Percentiles rank a stretch among this genome's conserved stretches.
Evolutionary conservation across 371 early-diverging fungal species (phyloP).

Genomic region (Mucor indicus): DNA sequence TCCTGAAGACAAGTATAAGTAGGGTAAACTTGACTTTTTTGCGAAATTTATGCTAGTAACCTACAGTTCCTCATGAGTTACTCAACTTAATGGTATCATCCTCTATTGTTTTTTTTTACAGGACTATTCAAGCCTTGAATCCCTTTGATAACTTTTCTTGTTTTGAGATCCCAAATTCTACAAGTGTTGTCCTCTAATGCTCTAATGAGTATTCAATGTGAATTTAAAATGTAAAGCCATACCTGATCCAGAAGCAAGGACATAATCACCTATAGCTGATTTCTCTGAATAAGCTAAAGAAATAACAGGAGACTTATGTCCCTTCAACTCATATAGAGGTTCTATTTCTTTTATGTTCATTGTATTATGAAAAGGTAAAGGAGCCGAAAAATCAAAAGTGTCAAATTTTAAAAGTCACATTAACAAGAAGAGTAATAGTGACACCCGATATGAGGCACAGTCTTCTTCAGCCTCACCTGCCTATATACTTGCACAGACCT

Average conservation of each 20-base stretch:
- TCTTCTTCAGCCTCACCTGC: no score
- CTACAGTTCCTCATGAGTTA: no score
- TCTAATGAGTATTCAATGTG: not conserved
- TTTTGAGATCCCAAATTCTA: slow-evolving; percentile 40
- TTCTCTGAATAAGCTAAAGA: slow-evolving; percentile 14
- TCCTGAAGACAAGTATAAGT: slow-evolving; percentile 35
- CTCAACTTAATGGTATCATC: no score
- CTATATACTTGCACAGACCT: no score
- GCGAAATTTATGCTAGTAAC: slow-evolving; percentile 43
- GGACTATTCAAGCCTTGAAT: slow-evolving; percentile 28
- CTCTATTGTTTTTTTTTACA: slow-evolving; percentile 9
- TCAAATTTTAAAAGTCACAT: no score
- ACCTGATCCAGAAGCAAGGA: slow-evolving; percentile 34
- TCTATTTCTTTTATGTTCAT: slow-evolving; percentile 6
- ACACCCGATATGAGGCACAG: no score
- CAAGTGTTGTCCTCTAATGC: slow-evolving; percentile 42
- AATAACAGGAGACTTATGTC: slow-evolving; percentile 22
- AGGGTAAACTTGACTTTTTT: slow-evolving; percentile 12
- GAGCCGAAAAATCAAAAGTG: no score
- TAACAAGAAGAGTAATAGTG: no score
- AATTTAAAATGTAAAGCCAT: not conserved
- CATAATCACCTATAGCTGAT: slow-evolving; percentile 14
- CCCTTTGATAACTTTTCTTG: slow-evolving; percentile 24
- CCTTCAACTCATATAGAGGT: slow-evolving; percentile 16
- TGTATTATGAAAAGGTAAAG: no score